Conservation (phyloP, 169 alveolate species). For the Cytauxzoon felis region DNA sequence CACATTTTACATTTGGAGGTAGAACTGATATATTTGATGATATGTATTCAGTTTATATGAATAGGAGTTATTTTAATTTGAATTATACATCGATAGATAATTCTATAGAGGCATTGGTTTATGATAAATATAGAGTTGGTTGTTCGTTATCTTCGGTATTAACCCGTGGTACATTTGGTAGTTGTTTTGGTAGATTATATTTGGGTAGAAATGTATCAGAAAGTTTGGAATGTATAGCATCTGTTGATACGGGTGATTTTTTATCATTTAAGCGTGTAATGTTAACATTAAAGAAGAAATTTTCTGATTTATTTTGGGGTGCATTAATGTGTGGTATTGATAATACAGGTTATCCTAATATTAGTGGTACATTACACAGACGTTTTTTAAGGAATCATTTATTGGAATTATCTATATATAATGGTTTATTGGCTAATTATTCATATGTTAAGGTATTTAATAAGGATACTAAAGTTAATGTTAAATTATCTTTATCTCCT, state of each 20-base stretch:
- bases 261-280: slow-evolving; percentile 1
- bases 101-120: slow-evolving; percentile 25
- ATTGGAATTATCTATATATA: slow-evolving; percentile 31
- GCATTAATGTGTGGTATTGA: slow-evolving; percentile 17
- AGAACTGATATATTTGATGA: slow-evolving; percentile 39
- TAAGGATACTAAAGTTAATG: slow-evolving; percentile 58
- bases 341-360: slow-evolving; percentile 19
- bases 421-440: slow-evolving; percentile 18
- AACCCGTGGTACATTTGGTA: slow-evolving; percentile 41
- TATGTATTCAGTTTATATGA: slow-evolving; percentile 6
- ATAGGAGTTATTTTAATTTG: slow-evolving; percentile 8
- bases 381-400: slow-evolving; percentile 33
- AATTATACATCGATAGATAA: slow-evolving; percentile 1
- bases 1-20: slow-evolving; percentile 37
- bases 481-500: slow-evolving; percentile 59
- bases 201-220: slow-evolving; percentile 34
- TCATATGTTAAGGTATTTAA: slow-evolving; percentile 38
- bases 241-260: slow-evolving; percentile 39
- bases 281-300: slow-evolving; percentile 51
- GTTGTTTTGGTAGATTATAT: slow-evolving; percentile 12
- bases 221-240: slow-evolving; percentile 19
- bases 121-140: slow-evolving; percentile 30
- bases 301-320: slow-evolving; percentile 48
- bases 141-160: slow-evolving; percentile 7
- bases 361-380: slow-evolving; percentile 52